Evolutionary conservation across 2,329 filamentous ascomycete genomes (phyloP), one percentile per base, ranked within the genome.

Genomic region (Verticillium klebahnii): DNA sequence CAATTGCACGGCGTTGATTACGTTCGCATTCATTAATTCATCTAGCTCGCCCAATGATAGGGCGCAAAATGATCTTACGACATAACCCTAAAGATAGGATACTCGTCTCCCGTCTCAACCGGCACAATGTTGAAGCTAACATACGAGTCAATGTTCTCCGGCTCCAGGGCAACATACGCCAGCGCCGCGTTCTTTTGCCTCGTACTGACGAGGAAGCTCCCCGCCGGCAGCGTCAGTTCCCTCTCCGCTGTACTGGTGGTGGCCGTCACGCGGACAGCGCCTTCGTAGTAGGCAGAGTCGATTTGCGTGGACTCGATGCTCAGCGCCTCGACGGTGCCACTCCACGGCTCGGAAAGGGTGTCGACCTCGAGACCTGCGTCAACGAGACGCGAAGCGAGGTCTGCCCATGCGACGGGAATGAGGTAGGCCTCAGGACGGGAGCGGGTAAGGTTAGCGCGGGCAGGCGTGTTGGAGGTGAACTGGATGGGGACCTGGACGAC

Each of bases 121-220:
- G 69, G 69, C 2, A 72, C n/a, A 0, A 72, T 67, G 15, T 68
- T 69, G 1, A 72, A 72, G 0, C 64, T 68, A 1, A 66, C 65
- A 36, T 69, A 72, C 0, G 66, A 68, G 34, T 71, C 70, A 4
- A 70, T 67, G 9, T 66, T 69, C 61, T 72, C 70, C 0, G 70
- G 70, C 60, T 72, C 70, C n/a, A 72, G 62, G 4, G 69, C 67
- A 2, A 67, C 63, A 4, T 71, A 72, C 0, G 68, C 69, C 11
- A 69, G 66, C 0, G 66, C 70, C 0, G 70, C 70, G 39, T 71
- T 70, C 57, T 66, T 62, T 34, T 72, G 70, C 15, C 66, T 61
- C 1, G 70, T 66, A 11, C 63, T 64, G 6, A 74, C 67, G 57
- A 64, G 67, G 29, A 66, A 72, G 4, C 70, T 70, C 0, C 70